Evolutionary conservation across 345 rosid genomes (phyloP), one percentile per base, ranked within the genome.

Genomic region (Euphorbia peplus): DNA sequence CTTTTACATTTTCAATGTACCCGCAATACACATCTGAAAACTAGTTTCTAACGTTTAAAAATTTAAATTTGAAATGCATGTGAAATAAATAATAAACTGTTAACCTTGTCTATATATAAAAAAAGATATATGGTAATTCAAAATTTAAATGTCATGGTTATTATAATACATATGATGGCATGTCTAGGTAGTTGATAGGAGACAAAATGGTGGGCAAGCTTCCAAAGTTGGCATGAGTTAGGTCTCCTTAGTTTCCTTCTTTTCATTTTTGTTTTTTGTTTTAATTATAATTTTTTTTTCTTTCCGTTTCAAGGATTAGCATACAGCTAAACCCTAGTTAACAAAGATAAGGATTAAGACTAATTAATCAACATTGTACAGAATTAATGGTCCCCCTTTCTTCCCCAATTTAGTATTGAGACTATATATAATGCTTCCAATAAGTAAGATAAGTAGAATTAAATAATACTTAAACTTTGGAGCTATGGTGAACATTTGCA

Each of bases 401-500:
- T 25, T 4, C 53, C 42, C 25, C 2, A n/a, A 35, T 59, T 41
- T 41, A n/a, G 42, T 70, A n/a, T n/a, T n/a, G n/a, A n/a, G n/a
- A n/a, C n/a, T n/a, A n/a, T n/a, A n/a, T n/a, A 28, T 73, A 75
- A 74, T 75, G 80, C 77, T 75, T 30, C 52, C 83, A 78, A 72
- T 70, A 73, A 81, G 70, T 79, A 74, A 56, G 68, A 69, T 44
- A 19, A 44, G 29, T 28, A 46, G 19, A 24, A 30, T 76, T 68
- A 58, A 75, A 70, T 64, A 76, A 71, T 73, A 62, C n/a, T 52
- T 8, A 28, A 11, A 56, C 26, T 64, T 80, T 64, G 76, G 82
- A 82, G 55, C 69, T 76, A 83, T 81, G 90, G 90, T 75, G 80
- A 48, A 67, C 16, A 76, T 60, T 37, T 22, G 67, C 72, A 74